A percentile compares a stretch with the other conserved stretches of the same genome.
These are phyloP conservation scores for Spongospora subterranea DNA, from an alignment of 208 protist species.

Conservation along the genomic window DNA sequence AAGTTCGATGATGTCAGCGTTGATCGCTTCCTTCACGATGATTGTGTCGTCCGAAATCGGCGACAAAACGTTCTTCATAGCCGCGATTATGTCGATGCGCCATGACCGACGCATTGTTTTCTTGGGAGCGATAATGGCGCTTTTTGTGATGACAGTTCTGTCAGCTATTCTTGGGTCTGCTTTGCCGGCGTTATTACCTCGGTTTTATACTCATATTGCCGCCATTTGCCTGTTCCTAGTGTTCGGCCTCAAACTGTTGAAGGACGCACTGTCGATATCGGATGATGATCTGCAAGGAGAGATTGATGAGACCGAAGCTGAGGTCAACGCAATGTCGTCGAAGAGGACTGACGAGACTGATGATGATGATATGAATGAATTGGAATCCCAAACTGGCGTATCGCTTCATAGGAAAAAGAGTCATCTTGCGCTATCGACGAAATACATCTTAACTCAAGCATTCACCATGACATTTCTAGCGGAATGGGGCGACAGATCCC, in stretches of 20 bases:
- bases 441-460: constrained; percentile 43
- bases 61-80: constrained; percentile 68
- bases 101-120: constrained; percentile 24
- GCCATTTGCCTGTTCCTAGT: constrained; percentile 49
- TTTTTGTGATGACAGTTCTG: constrained; percentile 61
- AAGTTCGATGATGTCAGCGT: not conserved
- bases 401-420: not conserved
- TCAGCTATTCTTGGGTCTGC: not conserved
- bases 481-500: constrained; percentile 67
- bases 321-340: constrained; percentile 29
- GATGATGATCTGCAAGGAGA: not conserved
- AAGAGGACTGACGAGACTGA: not conserved
- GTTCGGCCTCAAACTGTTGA: constrained; percentile 58
- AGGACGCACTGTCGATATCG: constrained; percentile 54
- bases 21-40: constrained; percentile 57
- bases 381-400: not conserved
- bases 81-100: constrained; percentile 63
- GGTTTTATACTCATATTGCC: constrained; percentile 55
- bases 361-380: constrained; percentile 47
- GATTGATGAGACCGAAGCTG: constrained; percentile 60
- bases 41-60: constrained; percentile 62
- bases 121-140: constrained; percentile 52
- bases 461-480: constrained; percentile 65
- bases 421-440: not conserved
- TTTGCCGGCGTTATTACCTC: not conserved